Evolutionary conservation across 805 yeast species (phyloP).

Genomic region (Kodamaea lidongshanica): DNA sequence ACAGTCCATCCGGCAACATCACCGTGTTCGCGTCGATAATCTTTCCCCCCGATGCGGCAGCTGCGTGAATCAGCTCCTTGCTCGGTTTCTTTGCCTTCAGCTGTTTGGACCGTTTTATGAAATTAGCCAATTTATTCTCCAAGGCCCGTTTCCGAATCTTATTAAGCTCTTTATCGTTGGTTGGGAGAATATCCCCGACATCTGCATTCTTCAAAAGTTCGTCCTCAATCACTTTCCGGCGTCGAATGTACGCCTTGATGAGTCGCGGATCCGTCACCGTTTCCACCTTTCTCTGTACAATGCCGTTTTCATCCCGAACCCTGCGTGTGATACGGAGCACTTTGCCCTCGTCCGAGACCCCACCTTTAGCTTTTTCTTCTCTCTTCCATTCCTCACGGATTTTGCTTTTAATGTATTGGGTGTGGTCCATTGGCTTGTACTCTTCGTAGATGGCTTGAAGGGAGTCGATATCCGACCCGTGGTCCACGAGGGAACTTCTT

Average conservation of each 20-base stretch:
- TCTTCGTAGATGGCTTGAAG: constrained; percentile 32
- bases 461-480: constrained; percentile 30
- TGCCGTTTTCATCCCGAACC: constrained; percentile 78
- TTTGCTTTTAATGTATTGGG: constrained; percentile 26
- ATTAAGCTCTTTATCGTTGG: constrained; percentile 80
- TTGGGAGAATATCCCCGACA: constrained; percentile 66
- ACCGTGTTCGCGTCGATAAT: constrained; percentile 40
- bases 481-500: constrained; percentile 45
- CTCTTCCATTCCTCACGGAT: constrained; percentile 31
- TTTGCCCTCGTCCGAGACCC: constrained; percentile 16
- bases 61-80: constrained; percentile 32
- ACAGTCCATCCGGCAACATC: constrained; percentile 38
- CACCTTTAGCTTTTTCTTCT: constrained; percentile 25
- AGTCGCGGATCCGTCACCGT: constrained; percentile 79
- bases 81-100: constrained; percentile 27
- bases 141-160: constrained; percentile 67
- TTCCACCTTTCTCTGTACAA: constrained; percentile 74
- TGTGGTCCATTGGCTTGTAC: constrained; percentile 33
- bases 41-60: constrained; percentile 39
- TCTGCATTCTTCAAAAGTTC: constrained; percentile 50
- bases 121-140: constrained; percentile 76
- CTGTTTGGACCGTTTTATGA: constrained; percentile 56
- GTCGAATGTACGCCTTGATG: constrained; percentile 74
- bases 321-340: constrained; percentile 60
- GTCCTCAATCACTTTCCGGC: constrained; percentile 61